Evolutionary conservation across 768 basidiomycete species (phyloP).

Genomic region (Arthromyces matolae): DNA sequence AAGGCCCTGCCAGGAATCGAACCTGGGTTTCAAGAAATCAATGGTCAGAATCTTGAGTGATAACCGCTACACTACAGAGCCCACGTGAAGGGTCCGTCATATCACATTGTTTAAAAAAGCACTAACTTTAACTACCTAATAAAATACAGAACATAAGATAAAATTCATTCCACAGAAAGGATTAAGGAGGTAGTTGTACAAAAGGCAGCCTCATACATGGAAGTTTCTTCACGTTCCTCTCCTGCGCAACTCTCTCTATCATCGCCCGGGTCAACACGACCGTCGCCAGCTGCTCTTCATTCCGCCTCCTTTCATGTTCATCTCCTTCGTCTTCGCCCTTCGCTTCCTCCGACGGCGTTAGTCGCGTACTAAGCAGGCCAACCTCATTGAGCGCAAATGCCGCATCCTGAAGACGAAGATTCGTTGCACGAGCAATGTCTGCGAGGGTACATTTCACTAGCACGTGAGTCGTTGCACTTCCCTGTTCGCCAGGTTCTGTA

Average conservation of each 20-base stretch:
- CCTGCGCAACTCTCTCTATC: slow-evolving; percentile 54
- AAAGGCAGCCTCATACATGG: slow-evolving; percentile 59
- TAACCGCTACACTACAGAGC: slow-evolving; percentile 30
- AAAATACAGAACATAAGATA: too few relatives aligned
- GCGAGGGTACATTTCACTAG: slow-evolving; percentile 67
- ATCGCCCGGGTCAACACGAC: slow-evolving; percentile 40
- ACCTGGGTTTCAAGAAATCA: slow-evolving; percentile 34
- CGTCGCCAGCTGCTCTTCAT: too few relatives aligned
- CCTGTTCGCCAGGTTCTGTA: slow-evolving; percentile 56
- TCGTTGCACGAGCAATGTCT: slow-evolving; percentile 75
- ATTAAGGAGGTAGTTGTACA: too few relatives aligned
- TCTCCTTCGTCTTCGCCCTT: slow-evolving; percentile 23
- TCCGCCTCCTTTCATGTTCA: too few relatives aligned
- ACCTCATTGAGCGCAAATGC: slow-evolving; percentile 88
- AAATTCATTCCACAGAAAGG: too few relatives aligned
- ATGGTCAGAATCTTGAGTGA: slow-evolving; percentile 33
- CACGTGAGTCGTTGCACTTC: slow-evolving; percentile 68
- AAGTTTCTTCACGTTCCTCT: slow-evolving; percentile 69
- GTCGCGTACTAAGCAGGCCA: slow-evolving; percentile 56
- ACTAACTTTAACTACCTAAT: too few relatives aligned
- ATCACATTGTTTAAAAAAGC: too few relatives aligned
- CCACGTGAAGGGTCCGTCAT: too few relatives aligned
- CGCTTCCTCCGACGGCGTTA: slow-evolving; percentile 28
- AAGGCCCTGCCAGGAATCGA: slow-evolving; percentile 24
- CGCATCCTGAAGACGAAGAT: slow-evolving; percentile 79